Conservation (phyloP, 208 protist genomes). For the Trypanosoma theileri region DNA sequence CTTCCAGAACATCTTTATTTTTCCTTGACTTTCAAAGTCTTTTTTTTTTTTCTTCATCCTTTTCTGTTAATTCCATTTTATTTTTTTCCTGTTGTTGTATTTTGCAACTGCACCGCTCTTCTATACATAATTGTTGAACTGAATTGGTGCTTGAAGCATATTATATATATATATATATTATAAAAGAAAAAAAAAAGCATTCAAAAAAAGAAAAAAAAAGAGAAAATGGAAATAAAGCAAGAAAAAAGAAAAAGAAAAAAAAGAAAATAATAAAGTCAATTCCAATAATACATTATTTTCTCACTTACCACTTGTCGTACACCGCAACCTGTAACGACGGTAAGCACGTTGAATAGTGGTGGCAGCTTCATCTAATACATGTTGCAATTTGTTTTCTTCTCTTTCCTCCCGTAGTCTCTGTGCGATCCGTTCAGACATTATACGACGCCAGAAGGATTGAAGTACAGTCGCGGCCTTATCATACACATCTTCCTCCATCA, state of each 20-base stretch:
- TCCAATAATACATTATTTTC: slow-evolving; percentile 3
- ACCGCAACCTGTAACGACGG: slow-evolving; percentile 29
- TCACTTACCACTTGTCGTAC: not conserved
- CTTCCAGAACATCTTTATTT: not conserved
- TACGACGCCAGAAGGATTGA: slow-evolving; percentile 78
- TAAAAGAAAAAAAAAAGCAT: too few species aligned
- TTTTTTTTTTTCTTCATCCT: not conserved
- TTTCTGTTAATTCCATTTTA: not conserved
- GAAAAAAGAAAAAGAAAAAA: too few species aligned
- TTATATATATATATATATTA: too few species aligned
- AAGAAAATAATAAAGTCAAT: not conserved
- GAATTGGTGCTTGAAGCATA: not conserved
- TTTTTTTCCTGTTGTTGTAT: too few species aligned
- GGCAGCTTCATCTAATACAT: slow-evolving; percentile 57
- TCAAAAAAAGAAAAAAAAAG: too few species aligned
- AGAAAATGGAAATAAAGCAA: too few species aligned
- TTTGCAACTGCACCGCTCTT: not conserved
- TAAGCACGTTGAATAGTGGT: slow-evolving; percentile 68
- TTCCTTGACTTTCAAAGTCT: not conserved
- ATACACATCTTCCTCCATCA: slow-evolving; percentile 53
- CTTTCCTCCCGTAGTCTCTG: slow-evolving; percentile 21
- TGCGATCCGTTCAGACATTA: slow-evolving; percentile 24
- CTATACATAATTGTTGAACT: not conserved
- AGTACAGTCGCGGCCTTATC: slow-evolving; percentile 64
- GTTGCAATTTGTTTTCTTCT: slow-evolving; percentile 21